These are phyloP conservation scores for Neostapfia colusana DNA, from an alignment of 176 grass and related monocot genomes.

Conservation along the genomic window DNA sequence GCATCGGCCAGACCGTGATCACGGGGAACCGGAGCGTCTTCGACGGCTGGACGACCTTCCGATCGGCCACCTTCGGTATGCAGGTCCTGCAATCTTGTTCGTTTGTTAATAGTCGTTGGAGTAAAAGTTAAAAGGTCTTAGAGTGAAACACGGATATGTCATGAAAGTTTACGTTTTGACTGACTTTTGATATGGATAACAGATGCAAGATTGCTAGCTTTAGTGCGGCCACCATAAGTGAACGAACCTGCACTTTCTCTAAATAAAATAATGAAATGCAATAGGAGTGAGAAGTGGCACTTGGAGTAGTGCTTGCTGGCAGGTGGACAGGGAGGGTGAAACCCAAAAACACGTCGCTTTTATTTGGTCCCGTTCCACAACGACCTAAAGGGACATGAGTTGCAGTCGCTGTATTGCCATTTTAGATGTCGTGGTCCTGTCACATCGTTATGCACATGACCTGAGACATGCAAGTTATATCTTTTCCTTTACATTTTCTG, in stretches of 20 bases:
- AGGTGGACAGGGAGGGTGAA: constrained; percentile 29
- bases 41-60: constrained; percentile 79
- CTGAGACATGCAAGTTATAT: neutral
- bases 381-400: neutral
- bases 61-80: constrained; percentile 81
- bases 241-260: neutral
- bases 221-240: constrained; percentile 15
- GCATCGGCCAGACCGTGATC: constrained; percentile 75
- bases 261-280: neutral
- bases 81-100: neutral
- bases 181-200: neutral
- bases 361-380: constrained; percentile 44
- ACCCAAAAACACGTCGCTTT: constrained; percentile 46
- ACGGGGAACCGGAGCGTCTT: constrained; percentile 68
- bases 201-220: too few species aligned
- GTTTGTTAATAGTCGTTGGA: neutral
- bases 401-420: constrained; percentile 7
- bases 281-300: neutral
- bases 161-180: neutral
- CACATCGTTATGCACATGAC: constrained; percentile 10
- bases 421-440: neutral
- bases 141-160: too few species aligned
- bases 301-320: neutral
- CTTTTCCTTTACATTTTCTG: neutral
- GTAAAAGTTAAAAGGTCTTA: neutral